A percentile compares a stretch with the other conserved stretches of the same genome.
Conservation (phyloP, 1,284 basidiomycete genomes). For the Coriolopsis trogii region DNA sequence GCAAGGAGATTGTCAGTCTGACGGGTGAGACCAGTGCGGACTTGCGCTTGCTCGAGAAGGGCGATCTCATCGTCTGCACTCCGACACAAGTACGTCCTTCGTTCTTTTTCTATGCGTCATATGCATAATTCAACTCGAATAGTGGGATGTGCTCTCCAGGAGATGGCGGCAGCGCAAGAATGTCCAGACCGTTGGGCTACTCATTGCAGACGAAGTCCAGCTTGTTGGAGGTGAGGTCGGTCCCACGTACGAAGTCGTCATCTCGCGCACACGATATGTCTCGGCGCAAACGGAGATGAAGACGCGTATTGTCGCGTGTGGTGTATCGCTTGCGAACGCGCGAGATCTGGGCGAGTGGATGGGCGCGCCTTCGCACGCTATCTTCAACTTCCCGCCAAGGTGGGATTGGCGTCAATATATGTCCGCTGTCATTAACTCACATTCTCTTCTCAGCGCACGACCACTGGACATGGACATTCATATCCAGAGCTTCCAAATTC, state of each 20-base stretch:
- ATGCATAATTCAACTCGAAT: conserved; percentile 17
- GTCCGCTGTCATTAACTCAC: no score
- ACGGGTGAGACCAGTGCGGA: conserved; percentile 97
- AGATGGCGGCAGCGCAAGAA: conserved; percentile 98
- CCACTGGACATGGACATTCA: conserved; percentile 98
- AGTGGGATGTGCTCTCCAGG: conserved; percentile 98
- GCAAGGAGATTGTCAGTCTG: conserved; percentile 91
- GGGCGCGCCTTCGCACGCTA: conserved; percentile 88
- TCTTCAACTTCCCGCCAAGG: conserved; percentile 98
- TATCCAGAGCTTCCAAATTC: conserved; percentile 92
- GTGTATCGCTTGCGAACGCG: conserved; percentile 95
- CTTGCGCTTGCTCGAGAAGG: conserved; percentile 88
- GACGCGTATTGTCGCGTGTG: conserved; percentile 92
- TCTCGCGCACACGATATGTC: conserved; percentile 94
- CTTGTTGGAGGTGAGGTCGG: conserved; percentile 92
- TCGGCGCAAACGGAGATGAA: conserved; percentile 92
- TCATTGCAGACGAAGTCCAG: conserved; percentile 96
- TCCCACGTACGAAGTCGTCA: conserved; percentile 94
- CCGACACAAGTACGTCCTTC: conserved; percentile 65
- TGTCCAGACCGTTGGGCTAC: conserved; percentile 89
- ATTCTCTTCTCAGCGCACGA: conserved; percentile 88
- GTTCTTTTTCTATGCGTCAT: background rate
- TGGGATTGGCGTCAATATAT: no score
- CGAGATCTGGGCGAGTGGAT: conserved; percentile 98
- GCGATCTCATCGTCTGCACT: conserved; percentile 92